Conservation (phyloP, 2,329 filamentous ascomycete genomes). For the Aspergillus candidus region DNA sequence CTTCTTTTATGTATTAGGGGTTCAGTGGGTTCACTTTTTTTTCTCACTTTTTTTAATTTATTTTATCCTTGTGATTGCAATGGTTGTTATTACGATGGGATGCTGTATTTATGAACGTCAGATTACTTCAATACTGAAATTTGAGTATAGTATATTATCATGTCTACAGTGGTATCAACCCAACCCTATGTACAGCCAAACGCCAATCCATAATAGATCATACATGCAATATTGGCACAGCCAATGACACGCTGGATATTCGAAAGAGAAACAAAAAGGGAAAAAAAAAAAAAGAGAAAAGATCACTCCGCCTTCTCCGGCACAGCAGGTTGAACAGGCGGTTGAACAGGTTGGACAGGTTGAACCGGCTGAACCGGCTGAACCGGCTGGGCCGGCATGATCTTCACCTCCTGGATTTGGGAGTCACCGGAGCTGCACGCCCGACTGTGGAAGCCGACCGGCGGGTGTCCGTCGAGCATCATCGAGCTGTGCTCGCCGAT, state of each 20-base stretch:
- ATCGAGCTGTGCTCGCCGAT: conserved; percentile 55
- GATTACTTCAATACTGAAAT: no score
- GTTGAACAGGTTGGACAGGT: conserved; percentile 25
- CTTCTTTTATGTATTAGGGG: neutral
- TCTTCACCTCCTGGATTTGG: conserved; percentile 27
- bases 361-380: conserved; percentile 6
- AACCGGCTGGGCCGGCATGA: conserved; percentile 14
- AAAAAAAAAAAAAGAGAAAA: neutral
- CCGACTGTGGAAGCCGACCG: conserved; percentile 25
- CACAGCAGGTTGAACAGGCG: conserved; percentile 11
- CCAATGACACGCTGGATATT: conserved; percentile 14
- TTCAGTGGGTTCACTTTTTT: no score
- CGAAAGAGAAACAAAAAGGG: conserved; percentile 2
- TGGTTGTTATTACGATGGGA: no score
- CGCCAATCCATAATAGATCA: conserved; percentile 2
- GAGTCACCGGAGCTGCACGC: conserved; percentile 26
- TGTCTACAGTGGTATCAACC: no score
- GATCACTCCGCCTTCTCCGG: conserved; percentile 18
- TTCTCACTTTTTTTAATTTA: no score
- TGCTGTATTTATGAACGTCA: no score
- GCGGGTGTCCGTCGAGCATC: conserved; percentile 52
- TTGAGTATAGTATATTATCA: no score
- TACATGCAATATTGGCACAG: conserved; percentile 16
- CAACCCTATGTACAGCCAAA: conserved; percentile 1
- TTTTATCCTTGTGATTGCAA: no score